Conservation (phyloP, 805 yeast species). For the Danielia oregonensis region DNA sequence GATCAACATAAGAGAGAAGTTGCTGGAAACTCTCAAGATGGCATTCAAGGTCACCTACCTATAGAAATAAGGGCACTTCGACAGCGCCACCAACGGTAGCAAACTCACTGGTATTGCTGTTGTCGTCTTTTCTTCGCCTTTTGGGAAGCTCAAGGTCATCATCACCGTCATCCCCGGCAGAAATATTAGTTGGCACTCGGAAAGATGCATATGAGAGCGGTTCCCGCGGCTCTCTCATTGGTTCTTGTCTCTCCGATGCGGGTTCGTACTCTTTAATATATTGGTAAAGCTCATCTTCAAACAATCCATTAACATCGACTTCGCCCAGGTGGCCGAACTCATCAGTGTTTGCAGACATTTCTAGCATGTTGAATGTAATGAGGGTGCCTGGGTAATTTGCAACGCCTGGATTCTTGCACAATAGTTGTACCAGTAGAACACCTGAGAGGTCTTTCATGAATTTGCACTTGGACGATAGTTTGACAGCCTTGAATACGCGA, state of each 20-base stretch:
- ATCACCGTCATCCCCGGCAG: no score
- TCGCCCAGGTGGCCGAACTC: slow-evolving; percentile 8
- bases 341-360: slow-evolving; percentile 17
- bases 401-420: slow-evolving; percentile 29
- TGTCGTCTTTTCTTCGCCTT: slow-evolving; percentile 21
- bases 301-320: slow-evolving; percentile 18
- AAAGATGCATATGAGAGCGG: slow-evolving; percentile 13
- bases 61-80: slow-evolving; percentile 43
- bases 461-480: slow-evolving; percentile 37
- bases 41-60: slow-evolving; percentile 42
- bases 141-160: background rate
- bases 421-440: slow-evolving; percentile 33
- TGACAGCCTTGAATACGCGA: slow-evolving; percentile 33
- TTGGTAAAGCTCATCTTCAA: slow-evolving; percentile 26
- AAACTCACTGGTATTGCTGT: slow-evolving; percentile 18
- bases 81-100: slow-evolving; percentile 41
- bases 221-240: slow-evolving; percentile 1
- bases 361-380: slow-evolving; percentile 39
- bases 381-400: slow-evolving; percentile 34
- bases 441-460: slow-evolving; percentile 35
- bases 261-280: slow-evolving; percentile 17
- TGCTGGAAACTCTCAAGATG: slow-evolving; percentile 38
- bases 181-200: slow-evolving; percentile 1
- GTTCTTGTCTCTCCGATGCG: no score
- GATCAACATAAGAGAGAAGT: slow-evolving; percentile 25